Base-by-base conservation (phyloP, 805 yeast species). In the Pichia insulana region DNA sequence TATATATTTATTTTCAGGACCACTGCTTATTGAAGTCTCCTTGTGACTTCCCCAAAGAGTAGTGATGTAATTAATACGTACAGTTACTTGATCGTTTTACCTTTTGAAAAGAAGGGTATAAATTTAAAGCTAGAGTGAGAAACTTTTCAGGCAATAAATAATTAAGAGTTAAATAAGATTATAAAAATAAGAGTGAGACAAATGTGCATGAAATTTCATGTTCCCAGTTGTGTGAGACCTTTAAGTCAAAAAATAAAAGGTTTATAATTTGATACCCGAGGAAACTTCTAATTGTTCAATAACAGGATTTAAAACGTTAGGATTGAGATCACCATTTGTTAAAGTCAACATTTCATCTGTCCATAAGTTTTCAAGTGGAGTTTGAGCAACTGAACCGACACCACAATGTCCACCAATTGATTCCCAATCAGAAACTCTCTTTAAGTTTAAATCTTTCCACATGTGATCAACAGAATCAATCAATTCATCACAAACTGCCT, bases 401-500 rank as follows among this genome's bases (percentile, higher is more conserved):
- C 95, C 95, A 58, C 94, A 82, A 51, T 80, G 76, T n/a, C 97
- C 96, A 50, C 97, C 97, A 47, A 67, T 67, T 18, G 64, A 63
- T 47, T 74, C 79, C 89, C 97, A 86, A 57, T 85, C 90, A 38
- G 68, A 57, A 37, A 80, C 78, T 59, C 92, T 80, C 62, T 80
- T 79, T 61, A 90, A 74, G 47, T 70, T 72, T 62, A 92, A 71
- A 49, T 81, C 82, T 34, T 68, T 70, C 69, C 90, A 92, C 19
- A 89, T 86, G 37, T 76, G 74, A 53, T 87, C 95, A 38, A 92
- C 70, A 11, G 97, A 87, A 10, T 67, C 75, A 42, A 92, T 71
- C 53, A 92, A 73, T 50, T 78, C 72, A 59, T 88, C 86, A 41
- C 90, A 73, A 39, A 86, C 70, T 44, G 80, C 84, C 45, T 78